Percentiles rank a stretch among this genome's conserved stretches.
Evolutionary conservation across 164 flowering plant species (phyloP).

Genomic region (Saururus chinensis): DNA sequence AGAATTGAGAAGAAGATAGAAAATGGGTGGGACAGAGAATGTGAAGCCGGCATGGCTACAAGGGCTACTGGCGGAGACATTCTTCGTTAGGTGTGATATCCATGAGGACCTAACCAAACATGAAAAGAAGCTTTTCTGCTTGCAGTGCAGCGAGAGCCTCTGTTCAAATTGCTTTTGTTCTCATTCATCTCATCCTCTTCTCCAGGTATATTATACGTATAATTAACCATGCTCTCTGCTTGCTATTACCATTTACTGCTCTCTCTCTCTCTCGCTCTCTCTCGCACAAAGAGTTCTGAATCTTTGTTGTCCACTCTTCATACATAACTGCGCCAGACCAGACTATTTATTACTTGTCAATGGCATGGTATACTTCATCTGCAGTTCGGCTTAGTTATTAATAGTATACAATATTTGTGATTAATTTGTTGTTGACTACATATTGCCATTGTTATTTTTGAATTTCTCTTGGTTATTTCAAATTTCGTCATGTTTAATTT

Average conservation of each 20-base stretch:
- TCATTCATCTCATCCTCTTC: slow-evolving; percentile 32
- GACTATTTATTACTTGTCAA: too few relatives aligned
- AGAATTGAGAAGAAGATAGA: background rate
- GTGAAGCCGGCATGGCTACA: slow-evolving; percentile 31
- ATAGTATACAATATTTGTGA: too few relatives aligned
- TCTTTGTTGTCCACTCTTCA: too few relatives aligned
- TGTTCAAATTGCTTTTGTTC: slow-evolving; percentile 41
- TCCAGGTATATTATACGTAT: slow-evolving; percentile 22
- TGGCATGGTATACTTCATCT: too few relatives aligned
- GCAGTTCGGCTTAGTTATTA: too few relatives aligned
- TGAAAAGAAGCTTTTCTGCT: slow-evolving; percentile 45
- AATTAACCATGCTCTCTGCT: background rate
- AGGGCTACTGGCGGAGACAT: slow-evolving; percentile 23
- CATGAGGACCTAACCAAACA: slow-evolving; percentile 36
- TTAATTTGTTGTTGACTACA: too few relatives aligned
- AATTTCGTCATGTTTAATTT: too few relatives aligned
- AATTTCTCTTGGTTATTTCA: too few relatives aligned
- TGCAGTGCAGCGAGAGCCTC: slow-evolving; percentile 38
- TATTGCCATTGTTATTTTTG: too few relatives aligned
- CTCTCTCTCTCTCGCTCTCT: too few relatives aligned
- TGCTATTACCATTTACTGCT: background rate
- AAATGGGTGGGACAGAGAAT: background rate
- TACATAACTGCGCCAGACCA: too few relatives aligned
- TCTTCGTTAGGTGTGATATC: slow-evolving; percentile 24
- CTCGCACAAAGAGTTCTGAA: too few relatives aligned